Conservation (phyloP, 331 rosid genomes). For the Quercus phellos region DNA sequence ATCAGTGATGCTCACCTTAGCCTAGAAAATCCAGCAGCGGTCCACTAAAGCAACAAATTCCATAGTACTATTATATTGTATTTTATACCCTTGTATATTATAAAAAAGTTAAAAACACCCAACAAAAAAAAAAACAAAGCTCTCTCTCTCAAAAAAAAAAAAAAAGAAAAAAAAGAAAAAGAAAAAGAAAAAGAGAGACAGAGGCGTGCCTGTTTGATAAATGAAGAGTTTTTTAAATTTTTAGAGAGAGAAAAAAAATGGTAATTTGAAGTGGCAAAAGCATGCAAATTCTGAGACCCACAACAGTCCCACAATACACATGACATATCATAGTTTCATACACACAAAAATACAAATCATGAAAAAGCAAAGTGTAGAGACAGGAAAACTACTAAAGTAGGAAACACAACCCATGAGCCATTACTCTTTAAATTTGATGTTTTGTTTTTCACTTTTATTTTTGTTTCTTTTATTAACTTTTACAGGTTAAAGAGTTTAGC, state of each 20-base stretch:
- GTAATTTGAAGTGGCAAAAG: conserved; percentile 17
- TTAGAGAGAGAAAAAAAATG: background rate
- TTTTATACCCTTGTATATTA: too few species aligned
- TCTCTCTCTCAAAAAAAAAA: too few species aligned
- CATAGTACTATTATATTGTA: too few species aligned
- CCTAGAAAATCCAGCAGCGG: conserved; percentile 40
- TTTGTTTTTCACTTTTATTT: conserved; percentile 16
- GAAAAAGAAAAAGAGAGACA: conserved; percentile 2
- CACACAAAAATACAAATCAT: conserved; percentile 23
- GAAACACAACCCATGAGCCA: conserved; percentile 31
- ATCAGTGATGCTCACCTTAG: conserved; percentile 3
- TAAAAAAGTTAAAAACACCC: background rate
- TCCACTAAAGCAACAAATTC: conserved; percentile 26
- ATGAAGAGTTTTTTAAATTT: conserved; percentile 12
- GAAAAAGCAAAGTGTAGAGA: conserved; percentile 15
- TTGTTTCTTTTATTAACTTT: conserved; percentile 28
- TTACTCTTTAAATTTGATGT: conserved; percentile 3
- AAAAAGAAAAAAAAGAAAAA: background rate
- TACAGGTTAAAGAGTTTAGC: conserved; percentile 30
- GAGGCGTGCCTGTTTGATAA: conserved; percentile 30
- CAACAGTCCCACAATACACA: too few species aligned
- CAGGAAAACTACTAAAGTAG: conserved; percentile 24
- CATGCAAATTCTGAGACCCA: conserved; percentile 35
- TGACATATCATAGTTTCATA: too few species aligned
- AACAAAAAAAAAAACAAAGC: background rate